Evolutionary conservation across 1,139 yeast species (phyloP), one percentile per base, ranked within the genome.

Genomic region (Geotrichum restrictum): DNA sequence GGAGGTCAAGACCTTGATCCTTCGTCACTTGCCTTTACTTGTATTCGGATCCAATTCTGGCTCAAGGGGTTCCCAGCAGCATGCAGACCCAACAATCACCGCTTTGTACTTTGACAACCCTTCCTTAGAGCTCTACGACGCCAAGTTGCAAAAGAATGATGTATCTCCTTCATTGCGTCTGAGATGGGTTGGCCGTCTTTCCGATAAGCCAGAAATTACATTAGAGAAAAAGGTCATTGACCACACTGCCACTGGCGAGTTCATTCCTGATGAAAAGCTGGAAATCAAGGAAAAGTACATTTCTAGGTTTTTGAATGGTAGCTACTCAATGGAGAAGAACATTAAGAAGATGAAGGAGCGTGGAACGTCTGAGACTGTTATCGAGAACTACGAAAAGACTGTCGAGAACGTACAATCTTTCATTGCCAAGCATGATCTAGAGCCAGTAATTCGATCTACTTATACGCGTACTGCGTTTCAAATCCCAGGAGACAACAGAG

Each of bases 401-500:
- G 81, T 85, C 55, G 74, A 76, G 44, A 79, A 79, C 52, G 73
- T 89, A 51, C 83, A 83, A 63, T 68, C 74, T 10, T 87, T 84
- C 64, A 83, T 93, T 57, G 69, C 72, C 44, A 82, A 82, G 52
- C 77, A 82, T 61, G 77, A 81, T 56, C 76, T 93, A 59, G 86
- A 88, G 69, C 98, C 98, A 14, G 81, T 88, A 40, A 72, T 93
- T 67, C 82, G 98, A 72, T 81, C 96, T 3, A 80, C 85, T 44
- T 89, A 88, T 71, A 87, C 88, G 44, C 80, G 98, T 69, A 88
- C 96, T 14, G 98, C 98, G 1, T 93, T 93, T 75, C 97, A 93
- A 74, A 91, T 93, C 61, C 98, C 98, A 1, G 98, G 98, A 56
- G 98, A 93, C 67, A 95, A 89, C 67, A 80, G 89, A 63, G 84